Conservation (phyloP, 768 basidiomycete species). For the Artomyces pyxidatus region DNA sequence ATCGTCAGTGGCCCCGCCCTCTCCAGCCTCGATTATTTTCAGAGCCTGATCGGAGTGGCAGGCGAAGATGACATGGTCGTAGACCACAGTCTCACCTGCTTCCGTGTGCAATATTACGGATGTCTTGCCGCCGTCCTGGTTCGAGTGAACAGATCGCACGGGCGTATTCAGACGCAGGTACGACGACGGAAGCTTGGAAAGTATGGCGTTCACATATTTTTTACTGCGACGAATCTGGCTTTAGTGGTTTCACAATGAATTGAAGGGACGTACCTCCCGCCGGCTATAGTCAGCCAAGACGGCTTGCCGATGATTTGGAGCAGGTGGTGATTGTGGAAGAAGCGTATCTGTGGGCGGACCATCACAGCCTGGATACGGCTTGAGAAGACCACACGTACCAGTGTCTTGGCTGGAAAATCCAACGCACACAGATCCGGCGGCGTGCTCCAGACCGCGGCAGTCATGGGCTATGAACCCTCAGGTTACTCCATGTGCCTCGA, state of each 20-base stretch:
- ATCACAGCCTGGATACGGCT: background rate
- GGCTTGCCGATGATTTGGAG: slow-evolving; percentile 66
- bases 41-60: slow-evolving; percentile 65
- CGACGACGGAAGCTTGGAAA: slow-evolving; percentile 41
- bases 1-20: slow-evolving; percentile 34
- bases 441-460: slow-evolving; percentile 74
- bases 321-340: slow-evolving; percentile 68
- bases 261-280: slow-evolving; percentile 48
- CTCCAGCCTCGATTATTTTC: slow-evolving; percentile 39
- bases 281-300: slow-evolving; percentile 63
- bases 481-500: too few relatives aligned
- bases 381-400: slow-evolving; percentile 30
- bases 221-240: slow-evolving; percentile 30
- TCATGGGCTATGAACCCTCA: slow-evolving; percentile 55
- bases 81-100: slow-evolving; percentile 35
- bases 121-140: slow-evolving; percentile 9
- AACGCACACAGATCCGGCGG: slow-evolving; percentile 60
- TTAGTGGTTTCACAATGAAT: too few relatives aligned
- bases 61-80: slow-evolving; percentile 68
- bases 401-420: slow-evolving; percentile 63
- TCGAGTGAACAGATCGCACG: slow-evolving; percentile 35
- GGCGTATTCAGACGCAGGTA: slow-evolving; percentile 55
- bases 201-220: slow-evolving; percentile 57
- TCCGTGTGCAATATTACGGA: slow-evolving; percentile 42
- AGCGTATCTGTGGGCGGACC: slow-evolving; percentile 39